A percentile compares a stretch with the other conserved stretches of the same genome.
phyloP scores from a whole-genome alignment of 306 rosid species.

The Cyamopsis tetragonoloba region DNA sequence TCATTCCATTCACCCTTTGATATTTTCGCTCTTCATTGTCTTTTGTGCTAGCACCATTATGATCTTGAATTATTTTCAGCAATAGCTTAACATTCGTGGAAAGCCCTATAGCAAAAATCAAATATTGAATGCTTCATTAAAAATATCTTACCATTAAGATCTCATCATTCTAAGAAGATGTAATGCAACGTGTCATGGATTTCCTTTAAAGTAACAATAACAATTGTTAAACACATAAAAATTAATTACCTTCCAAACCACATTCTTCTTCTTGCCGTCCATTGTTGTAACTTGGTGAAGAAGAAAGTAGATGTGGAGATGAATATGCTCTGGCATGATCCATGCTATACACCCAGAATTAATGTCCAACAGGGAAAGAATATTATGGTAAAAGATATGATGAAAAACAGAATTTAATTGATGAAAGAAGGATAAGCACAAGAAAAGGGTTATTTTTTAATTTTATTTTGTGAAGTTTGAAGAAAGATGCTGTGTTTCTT shows the following conservation, averaged over 20 bases:
- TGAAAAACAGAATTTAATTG: not conserved
- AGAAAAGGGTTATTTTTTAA: not conserved
- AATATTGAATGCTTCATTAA: not conserved
- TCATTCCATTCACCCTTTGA: conserved; percentile 82
- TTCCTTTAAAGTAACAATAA: too few relatives aligned
- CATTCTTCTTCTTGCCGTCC: conserved; percentile 36
- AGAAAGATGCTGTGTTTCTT: conserved; percentile 22
- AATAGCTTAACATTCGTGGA: conserved; percentile 62
- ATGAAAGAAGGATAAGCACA: conserved; percentile 16
- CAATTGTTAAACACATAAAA: not conserved
- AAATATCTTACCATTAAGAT: not conserved
- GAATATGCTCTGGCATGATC: conserved; percentile 48
- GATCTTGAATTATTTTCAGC: conserved; percentile 73
- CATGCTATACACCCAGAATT: conserved; percentile 36
- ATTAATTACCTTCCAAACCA: conserved; percentile 58
- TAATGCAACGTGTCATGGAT: not conserved
- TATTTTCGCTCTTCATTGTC: conserved; percentile 52
- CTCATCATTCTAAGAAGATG: not conserved
- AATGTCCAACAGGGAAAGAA: conserved; percentile 18
- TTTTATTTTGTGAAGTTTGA: not conserved
- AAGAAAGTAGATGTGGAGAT: conserved; percentile 45
- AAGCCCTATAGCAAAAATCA: conserved; percentile 42
- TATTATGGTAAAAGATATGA: conserved; percentile 6
- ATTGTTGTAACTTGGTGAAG: conserved; percentile 32
- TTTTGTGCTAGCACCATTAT: conserved; percentile 51